These are phyloP conservation scores for Suhomyces wounanorum DNA, from an alignment of 1,139 yeast genomes.

Conservation along the genomic window DNA sequence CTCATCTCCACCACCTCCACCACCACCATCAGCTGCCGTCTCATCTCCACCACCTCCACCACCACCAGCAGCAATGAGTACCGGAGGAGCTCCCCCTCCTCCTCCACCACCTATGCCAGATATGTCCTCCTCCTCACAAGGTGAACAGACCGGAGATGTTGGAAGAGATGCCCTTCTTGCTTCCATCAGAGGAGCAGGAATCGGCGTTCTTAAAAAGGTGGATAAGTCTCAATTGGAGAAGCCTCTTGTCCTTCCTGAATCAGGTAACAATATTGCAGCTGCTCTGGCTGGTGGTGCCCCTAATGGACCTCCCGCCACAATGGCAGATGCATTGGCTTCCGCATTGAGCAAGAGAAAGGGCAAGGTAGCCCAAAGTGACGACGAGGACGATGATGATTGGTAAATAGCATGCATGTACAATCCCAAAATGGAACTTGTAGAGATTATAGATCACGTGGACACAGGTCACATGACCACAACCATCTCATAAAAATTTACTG, in stretches of 20 bases:
- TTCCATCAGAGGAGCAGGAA: conserved; percentile 79
- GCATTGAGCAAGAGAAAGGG: conserved; percentile 82
- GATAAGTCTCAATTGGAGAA: conserved; percentile 82
- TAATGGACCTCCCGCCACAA: conserved; percentile 54
- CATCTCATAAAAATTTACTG: conserved; percentile 2
- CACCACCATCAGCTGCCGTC: conserved; percentile 28
- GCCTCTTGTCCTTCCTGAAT: conserved; percentile 71
- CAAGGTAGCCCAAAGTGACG: conserved; percentile 82
- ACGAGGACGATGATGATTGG: conserved; percentile 81
- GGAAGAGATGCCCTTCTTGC: conserved; percentile 84
- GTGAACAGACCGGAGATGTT: conserved; percentile 45
- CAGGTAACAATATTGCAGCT: conserved; percentile 49
- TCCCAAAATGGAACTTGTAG: not conserved
- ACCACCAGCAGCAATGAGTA: conserved; percentile 27
- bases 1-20: conserved; percentile 14
- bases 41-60: conserved; percentile 41
- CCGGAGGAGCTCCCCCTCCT: conserved; percentile 29
- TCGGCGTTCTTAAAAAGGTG: conserved; percentile 67
- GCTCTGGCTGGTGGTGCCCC: conserved; percentile 37
- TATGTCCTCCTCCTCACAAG: conserved; percentile 8
- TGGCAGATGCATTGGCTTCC: conserved; percentile 87
- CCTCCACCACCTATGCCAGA: conserved; percentile 28
- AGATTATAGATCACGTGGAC: not conserved
- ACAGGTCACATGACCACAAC: conserved; percentile 1
- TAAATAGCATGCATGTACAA: conserved; percentile 19